Evolutionary conservation across 2,329 filamentous ascomycete species (phyloP).

Genomic region (Aspergillus uvarum): DNA sequence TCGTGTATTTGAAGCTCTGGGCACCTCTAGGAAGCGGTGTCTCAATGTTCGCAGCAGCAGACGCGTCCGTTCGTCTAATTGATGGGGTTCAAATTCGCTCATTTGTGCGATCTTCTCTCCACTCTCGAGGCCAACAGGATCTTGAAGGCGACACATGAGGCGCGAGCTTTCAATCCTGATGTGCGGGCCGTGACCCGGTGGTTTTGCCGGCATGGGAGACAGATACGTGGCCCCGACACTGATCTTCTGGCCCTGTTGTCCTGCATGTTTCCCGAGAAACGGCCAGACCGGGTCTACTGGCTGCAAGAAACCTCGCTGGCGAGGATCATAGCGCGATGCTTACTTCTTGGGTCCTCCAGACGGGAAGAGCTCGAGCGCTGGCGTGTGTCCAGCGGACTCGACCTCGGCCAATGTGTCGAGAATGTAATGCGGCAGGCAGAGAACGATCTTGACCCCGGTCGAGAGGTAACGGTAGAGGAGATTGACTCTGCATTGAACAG

Average conservation of each 20-base stretch:
- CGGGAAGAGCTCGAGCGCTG: constrained; percentile 64
- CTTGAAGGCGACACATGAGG: constrained; percentile 33
- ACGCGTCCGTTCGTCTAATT: background rate
- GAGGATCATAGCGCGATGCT: constrained; percentile 64
- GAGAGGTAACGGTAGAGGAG: constrained; percentile 66
- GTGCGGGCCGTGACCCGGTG: constrained; percentile 59
- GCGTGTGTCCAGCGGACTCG: constrained; percentile 58
- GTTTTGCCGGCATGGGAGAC: constrained; percentile 64
- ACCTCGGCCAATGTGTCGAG: constrained; percentile 72
- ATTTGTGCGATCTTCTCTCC: constrained; percentile 73
- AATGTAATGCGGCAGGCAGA: constrained; percentile 62
- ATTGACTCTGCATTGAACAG: constrained; percentile 66
- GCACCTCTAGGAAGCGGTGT: background rate
- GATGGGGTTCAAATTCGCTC: constrained; percentile 59
- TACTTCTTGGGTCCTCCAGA: constrained; percentile 65
- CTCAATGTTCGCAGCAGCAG: background rate
- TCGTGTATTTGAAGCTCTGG: too few species aligned
- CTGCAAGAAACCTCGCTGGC: constrained; percentile 63
- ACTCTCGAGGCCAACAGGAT: constrained; percentile 56
- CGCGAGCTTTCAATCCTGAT: constrained; percentile 32
- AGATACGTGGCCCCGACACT: constrained; percentile 58
- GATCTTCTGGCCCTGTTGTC: constrained; percentile 68
- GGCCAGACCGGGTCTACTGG: constrained; percentile 75
- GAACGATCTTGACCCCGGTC: constrained; percentile 36
- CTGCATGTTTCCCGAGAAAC: constrained; percentile 70